Evolutionary conservation across 2,329 filamentous ascomycete species (phyloP), one percentile per base, ranked within the genome.

Genomic region (Paecilomyces fulvus): DNA sequence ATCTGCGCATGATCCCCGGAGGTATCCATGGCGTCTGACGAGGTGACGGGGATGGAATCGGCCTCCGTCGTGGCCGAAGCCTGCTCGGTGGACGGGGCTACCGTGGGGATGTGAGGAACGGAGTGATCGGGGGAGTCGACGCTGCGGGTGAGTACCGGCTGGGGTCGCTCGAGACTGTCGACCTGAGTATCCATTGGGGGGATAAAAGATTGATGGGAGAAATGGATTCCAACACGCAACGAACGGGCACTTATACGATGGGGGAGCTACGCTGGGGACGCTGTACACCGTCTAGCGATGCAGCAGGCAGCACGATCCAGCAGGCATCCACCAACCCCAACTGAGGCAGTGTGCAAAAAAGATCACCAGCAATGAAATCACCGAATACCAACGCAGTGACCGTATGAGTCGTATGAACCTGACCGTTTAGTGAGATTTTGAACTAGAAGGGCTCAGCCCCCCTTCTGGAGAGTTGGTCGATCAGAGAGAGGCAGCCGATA

Each of bases 1-100:
- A 46, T 49, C 3, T 55, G 55, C 23, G 58, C 17, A 6, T 48
- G 31, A 14, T 65, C 63, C 31, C 57, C 61, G 2, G 55, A 50
- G 8, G 61, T 57, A 55, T 66, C 64, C 64, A 67, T 65, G 33
- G 54, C 52, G 25, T 49, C 33, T 17, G 33, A 12, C 12, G 33
- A 12, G 6, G 3, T 17, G 12, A 17, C 12, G 33, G 33, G 12
- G 12, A 17, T 12, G 3, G 17, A 12, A 12, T 12, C 33, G 23
- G 33, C n/a, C 23, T 52, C 52, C 4, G 3, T 21, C 21, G 21
- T 21, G 21, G 21, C 21, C 21, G 21, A 21, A 21, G 21, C 21
- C 21, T 21, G 21, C 21, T 21, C 21, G 21, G 49, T 21, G 30
- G 43, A 20, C 30, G 6, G 12, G 46, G 30, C 53, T 20, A 49